Evolutionary conservation across 352 stramenopile genomes (phyloP), one percentile per base, ranked within the genome.

Genomic region (Aphanomyces cochlioides): DNA sequence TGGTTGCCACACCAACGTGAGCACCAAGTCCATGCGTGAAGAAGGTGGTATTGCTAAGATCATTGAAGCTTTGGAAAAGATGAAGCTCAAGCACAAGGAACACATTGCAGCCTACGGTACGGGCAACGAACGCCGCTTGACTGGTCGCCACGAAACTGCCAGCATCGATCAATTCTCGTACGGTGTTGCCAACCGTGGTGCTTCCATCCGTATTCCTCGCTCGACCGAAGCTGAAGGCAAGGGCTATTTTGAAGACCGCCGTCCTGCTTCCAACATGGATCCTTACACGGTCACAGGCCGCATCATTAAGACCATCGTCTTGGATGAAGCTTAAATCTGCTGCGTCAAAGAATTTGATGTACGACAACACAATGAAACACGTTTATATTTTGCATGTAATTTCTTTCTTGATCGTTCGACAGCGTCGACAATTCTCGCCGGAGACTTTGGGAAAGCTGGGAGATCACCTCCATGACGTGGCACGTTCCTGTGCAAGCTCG

Each of bases 211-310:
- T 72, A 98, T 98, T 75, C 92, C 92, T 65, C 83, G 92, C 69
- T 74, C 87, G 58, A 96, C 92, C 10, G 84, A 97, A 74, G 81
- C 81, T 19, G 90, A 98, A 41, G 88, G 89, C 58, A 97, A 97
- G 80, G 88, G 88, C 73, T 95, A 96, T 85, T 93, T 95, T 53
- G 74, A 79, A 66, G 74, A 79, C 21, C 90, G 97, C 75, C 90
- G 97, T 70, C 97, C 97, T 43, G 89, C 94, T 50, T 99, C 96
- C 76, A 99, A 99, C 87, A 96, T 97, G 84, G 97, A 99, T 87
- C 97, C 97, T 65, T 99, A 99, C 83, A 81, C 98, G 58, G 97
- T 99, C 13, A 99, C 93, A 7, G 75, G 85, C 74, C 97, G 97
- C 79, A 98, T 99, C 74, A 93, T 99, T 85, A 89, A 97, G 79